Percentiles rank a stretch among this genome's conserved stretches.
Conservation (phyloP, 495 filamentous ascomycete species). For the Tetracladium marchalianum region DNA sequence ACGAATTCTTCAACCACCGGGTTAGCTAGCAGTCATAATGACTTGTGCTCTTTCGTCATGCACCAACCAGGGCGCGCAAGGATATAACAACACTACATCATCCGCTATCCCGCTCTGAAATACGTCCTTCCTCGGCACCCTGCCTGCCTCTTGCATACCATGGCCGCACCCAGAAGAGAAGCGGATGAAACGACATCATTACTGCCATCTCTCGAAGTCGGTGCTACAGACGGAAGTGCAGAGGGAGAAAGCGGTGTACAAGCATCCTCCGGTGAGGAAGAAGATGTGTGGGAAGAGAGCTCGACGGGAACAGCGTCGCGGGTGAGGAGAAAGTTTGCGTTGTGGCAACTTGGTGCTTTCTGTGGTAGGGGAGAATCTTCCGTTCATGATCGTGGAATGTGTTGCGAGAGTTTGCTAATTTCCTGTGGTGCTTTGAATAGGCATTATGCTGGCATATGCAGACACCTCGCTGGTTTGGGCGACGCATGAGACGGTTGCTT, state of each 20-base stretch:
- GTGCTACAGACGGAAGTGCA: not conserved
- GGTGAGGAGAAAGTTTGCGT: constrained; percentile 2
- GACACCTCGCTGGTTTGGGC: constrained; percentile 27
- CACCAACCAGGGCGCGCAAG: no score
- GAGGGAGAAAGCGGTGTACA: no score
- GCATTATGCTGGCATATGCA: constrained; percentile 25
- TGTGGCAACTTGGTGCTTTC: constrained; percentile 9
- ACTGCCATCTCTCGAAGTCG: constrained; percentile 1
- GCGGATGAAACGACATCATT: constrained; percentile 8
- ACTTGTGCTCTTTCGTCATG: no score
- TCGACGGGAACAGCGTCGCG: not conserved
- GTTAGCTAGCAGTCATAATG: no score
- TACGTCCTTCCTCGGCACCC: not conserved
- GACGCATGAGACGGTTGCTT: constrained; percentile 26
- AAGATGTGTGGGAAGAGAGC: not conserved
- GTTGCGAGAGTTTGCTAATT: not conserved
- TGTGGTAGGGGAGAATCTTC: constrained; percentile 2
- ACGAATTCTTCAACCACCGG: no score
- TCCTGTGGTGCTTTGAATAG: constrained; percentile 3
- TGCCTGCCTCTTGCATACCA: constrained; percentile 7
- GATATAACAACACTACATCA: not conserved
- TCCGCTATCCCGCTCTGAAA: not conserved
- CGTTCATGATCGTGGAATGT: not conserved
- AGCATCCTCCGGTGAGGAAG: not conserved
- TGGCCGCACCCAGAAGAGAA: not conserved